phyloP scores from a whole-genome alignment of 345 rosid species.

The Eucalyptus sp. region DNA sequence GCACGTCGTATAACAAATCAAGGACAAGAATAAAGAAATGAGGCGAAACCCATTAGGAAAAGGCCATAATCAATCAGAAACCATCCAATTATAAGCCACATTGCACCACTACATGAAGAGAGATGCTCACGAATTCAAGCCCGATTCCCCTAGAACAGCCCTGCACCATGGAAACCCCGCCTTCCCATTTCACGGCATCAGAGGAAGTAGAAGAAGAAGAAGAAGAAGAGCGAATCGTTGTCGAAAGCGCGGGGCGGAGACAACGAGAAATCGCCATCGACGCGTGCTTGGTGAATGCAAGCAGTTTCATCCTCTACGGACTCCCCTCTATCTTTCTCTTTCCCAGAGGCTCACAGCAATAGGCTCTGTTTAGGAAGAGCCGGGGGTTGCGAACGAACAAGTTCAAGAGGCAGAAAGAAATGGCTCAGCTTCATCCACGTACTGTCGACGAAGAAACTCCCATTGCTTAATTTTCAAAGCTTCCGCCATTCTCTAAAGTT shows the following conservation, averaged over 20 bases:
- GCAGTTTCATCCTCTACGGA: not conserved
- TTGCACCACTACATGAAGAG: not conserved
- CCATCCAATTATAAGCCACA: not conserved
- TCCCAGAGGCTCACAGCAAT: not conserved
- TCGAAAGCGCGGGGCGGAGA: not conserved
- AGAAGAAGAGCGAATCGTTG: constrained; percentile 1
- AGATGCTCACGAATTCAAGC: constrained; percentile 59
- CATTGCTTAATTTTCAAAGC: not conserved
- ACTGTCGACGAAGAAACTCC: not conserved
- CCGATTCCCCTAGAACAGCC: constrained; percentile 95
- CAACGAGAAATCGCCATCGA: not conserved
- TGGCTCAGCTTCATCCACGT: not conserved
- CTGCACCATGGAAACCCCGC: constrained; percentile 84
- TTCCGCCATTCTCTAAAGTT: not conserved
- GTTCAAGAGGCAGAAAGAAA: not conserved
- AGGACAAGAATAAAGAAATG: not conserved
- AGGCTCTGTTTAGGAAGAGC: not conserved
- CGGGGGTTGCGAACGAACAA: not conserved
- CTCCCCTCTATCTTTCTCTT: not conserved
- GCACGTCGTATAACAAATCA: not conserved
- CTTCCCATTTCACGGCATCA: constrained; percentile 35
- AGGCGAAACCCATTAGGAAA: not conserved
- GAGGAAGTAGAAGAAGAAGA: constrained; percentile 4
- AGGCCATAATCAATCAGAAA: not conserved
- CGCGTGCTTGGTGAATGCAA: not conserved